phyloP scores from a whole-genome alignment of 371 early-diverging fungal species.

The Cokeromyces recurvatus region DNA sequence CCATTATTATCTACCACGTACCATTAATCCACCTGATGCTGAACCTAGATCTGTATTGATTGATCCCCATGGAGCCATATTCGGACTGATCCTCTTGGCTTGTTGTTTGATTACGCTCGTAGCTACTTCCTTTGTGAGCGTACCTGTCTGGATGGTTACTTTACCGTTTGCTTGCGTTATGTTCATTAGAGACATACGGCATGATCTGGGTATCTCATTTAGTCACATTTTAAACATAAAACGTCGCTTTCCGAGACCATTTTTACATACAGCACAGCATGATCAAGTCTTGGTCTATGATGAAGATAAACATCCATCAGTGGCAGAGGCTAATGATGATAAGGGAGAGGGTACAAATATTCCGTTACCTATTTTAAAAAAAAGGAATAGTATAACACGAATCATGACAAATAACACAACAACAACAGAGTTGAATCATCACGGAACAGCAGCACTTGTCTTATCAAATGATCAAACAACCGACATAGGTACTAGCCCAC shows the following conservation, averaged over 20 bases:
- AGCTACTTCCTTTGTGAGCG: slow-evolving; percentile 59
- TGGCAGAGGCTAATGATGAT: too few relatives aligned
- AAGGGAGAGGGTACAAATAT: too few relatives aligned
- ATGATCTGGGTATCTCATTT: slow-evolving; percentile 31
- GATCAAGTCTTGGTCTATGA: background rate
- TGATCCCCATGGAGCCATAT: slow-evolving; percentile 51
- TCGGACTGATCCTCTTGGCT: slow-evolving; percentile 49
- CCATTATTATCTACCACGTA: slow-evolving; percentile 42
- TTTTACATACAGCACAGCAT: background rate
- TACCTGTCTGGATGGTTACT: slow-evolving; percentile 69
- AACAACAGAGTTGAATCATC: too few relatives aligned
- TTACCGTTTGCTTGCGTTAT: slow-evolving; percentile 59
- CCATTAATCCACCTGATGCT: slow-evolving; percentile 41
- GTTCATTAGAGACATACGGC: slow-evolving; percentile 42
- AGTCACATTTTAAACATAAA: slow-evolving; percentile 1
- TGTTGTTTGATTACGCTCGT: slow-evolving; percentile 53
- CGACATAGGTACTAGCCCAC: too few relatives aligned
- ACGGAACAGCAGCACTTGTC: too few relatives aligned
- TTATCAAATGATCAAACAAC: too few relatives aligned
- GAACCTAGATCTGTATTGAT: slow-evolving; percentile 52
- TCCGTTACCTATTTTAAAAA: too few relatives aligned
- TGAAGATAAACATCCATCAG: background rate
- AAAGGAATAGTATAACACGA: too few relatives aligned
- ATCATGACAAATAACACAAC: too few relatives aligned
- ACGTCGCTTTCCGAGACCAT: background rate